Base-by-base conservation (phyloP, 1,139 yeast species). In the Geotrichum restrictum region DNA sequence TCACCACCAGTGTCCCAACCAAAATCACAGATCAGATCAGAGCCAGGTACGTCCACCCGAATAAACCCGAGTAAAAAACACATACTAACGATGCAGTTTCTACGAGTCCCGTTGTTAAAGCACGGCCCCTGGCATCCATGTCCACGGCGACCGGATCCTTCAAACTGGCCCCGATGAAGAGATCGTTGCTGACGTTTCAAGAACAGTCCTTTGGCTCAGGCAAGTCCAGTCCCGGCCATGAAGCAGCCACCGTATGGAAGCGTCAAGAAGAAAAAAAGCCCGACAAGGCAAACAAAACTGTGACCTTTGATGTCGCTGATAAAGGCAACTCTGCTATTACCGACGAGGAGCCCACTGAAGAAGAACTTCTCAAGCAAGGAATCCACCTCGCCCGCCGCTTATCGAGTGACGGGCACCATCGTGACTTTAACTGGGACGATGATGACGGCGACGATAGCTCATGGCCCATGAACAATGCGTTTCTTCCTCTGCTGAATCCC, bases 391-490 rank as follows among this genome's bases (percentile, higher is more conserved):
- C 73, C 1, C 69, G 68, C 34, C 57, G 73, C 11, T 61, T 67
- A 36, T 62, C 66, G 13, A 60, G 64, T 10, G 63, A 58, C 34
- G 56, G 47, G 11, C 51, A 62, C 0, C 55, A 59, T 34, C 54
- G 68, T 14, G 59, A 66, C 41, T 63, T 68, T 56, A 68, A 68
- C 57, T 72, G 75, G 75, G 75, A 68, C 45, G 75, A 72, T 32
- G 75, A 71, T 51, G 75, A 72, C 52, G 73, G 67, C 36, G 73
- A 68, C 36, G 69, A 59, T 31, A 44, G 58, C 60, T 65, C 60
- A 18, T 32, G 42, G 44, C 29, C 39, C 5, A 16, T 21, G 32
- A 46, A 39, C 31, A 24, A n/a, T 10, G 19, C 32, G 22, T 31
- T 38, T 10, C 38, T 31, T 13, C 48, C 42, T 16, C 11, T 33